Conservation (phyloP, 2,329 filamentous ascomycete genomes). For the Penicillium sp. region DNA sequence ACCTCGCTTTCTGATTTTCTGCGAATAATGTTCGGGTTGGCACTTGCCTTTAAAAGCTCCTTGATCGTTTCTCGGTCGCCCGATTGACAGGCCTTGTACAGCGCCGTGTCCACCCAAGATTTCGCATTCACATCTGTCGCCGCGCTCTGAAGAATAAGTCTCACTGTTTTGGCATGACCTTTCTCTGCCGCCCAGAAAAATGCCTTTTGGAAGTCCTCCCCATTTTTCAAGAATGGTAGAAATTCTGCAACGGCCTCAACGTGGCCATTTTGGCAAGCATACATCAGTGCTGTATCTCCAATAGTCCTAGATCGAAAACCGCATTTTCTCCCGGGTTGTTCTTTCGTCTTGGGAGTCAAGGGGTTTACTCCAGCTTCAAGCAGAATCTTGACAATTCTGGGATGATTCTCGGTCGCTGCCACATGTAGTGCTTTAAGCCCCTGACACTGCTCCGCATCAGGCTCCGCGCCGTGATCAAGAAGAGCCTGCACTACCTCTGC, state of each 20-base stretch:
- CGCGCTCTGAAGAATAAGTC: constrained; percentile 7
- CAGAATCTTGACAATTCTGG: constrained; percentile 19
- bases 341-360: constrained; percentile 13
- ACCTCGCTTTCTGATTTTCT: too few species aligned
- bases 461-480: constrained; percentile 17
- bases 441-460: constrained; percentile 11
- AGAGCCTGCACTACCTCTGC: constrained; percentile 17
- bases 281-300: constrained; percentile 11
- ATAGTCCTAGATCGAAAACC: not conserved
- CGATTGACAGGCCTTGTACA: constrained; percentile 4
- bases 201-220: not conserved
- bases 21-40: constrained; percentile 8
- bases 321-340: not conserved
- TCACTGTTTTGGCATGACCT: constrained; percentile 6
- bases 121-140: not conserved
- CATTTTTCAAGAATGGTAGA: not conserved
- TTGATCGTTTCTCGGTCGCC: constrained; percentile 6
- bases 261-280: constrained; percentile 12
- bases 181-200: constrained; percentile 8
- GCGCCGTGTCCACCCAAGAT: not conserved
- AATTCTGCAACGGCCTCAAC: constrained; percentile 7
- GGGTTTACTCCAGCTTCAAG: constrained; percentile 20
- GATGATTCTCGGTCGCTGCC: constrained; percentile 19
- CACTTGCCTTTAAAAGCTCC: constrained; percentile 7
- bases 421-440: constrained; percentile 24